Evolutionary conservation across 345 rosid species (phyloP), one percentile per base, ranked within the genome.

Genomic region (Bruguiera parviflora): DNA sequence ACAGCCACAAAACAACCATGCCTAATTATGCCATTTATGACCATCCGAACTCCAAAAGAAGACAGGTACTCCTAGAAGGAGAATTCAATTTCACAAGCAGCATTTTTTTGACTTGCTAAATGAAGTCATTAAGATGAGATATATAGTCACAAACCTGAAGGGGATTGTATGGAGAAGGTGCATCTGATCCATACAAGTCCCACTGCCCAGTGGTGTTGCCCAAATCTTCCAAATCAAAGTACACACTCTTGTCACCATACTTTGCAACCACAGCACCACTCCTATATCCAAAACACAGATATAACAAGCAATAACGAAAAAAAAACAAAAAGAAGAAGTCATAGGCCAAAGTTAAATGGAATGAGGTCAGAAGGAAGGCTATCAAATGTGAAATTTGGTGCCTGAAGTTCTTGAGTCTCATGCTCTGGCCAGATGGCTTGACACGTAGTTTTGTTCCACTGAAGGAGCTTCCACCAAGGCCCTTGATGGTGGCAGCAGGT

Each of bases 141-240:
- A 46, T 47, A 7, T 46, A 21, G 53, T 8, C 11, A 55, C 57
- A 63, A 67, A 92, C 99, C 97, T 89, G 99, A 57, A 92, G 92
- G 73, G 96, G 2, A 85, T 95, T 95, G 79, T 89, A 92, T 4
- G 97, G 96, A 52, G 99, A 94, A 77, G 99, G 96, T 28, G 96
- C 96, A 83, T 92, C 99, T 22, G 99, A 95, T 46, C 99, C 97
- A 65, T 95, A 95, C 83, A 95, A 76, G 70, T 95, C 99, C 96
- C 99, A 91, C 70, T 90, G 96, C 8, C 97, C 97, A 35, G 99
- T 95, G 46, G 99, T 91, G 89, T 90, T 95, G 27, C 96, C 97
- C 73, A 89, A 79, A 82, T 95, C 99, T 83, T 88, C 96, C 86
- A 95, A 79, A 80, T 95, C 97, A 70, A 95, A 95, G 88, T 90